Base-by-base conservation (phyloP, 495 filamentous ascomycete species). In the Echria macrotheca region DNA sequence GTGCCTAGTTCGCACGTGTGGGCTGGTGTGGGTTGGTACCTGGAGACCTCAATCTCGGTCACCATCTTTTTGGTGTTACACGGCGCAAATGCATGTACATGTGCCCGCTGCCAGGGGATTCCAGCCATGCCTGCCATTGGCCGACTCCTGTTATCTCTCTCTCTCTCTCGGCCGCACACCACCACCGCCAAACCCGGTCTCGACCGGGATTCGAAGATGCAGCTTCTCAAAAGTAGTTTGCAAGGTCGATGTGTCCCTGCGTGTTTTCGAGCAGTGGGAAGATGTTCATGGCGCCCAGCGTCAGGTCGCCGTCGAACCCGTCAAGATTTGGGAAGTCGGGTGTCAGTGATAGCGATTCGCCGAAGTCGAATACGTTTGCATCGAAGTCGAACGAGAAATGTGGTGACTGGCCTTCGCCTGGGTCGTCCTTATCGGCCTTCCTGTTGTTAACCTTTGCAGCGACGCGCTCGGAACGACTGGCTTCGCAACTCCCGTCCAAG, bases 211-310 rank as follows among this genome's bases (percentile, higher is more conserved):
- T n/a, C n/a, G n/a, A n/a, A n/a, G n/a, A n/a, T n/a, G n/a, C n/a
- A n/a, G n/a, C n/a, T n/a, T n/a, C n/a, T n/a, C n/a, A n/a, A n/a
- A 71, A 58, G 29, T 66, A 68, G 49, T 71, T 67, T 3, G 66
- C 66, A 40, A 72, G 56, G 47, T 72, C 69, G 25, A 72, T 71
- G 29, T 72, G 69, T 0, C 69, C 69, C 39, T 69, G 66, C 2
- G 61, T 60, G n/a, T n/a, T n/a, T 33, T 72, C 69, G 5, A 72
- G 57, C 41, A 72, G 25, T n/a, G 69, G 68, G 25, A 71, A 72
- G 2, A 72, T 41, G 31, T 71, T 71, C 31, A 72, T 52, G 2
- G 68, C 66, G 2, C 69, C 67, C 50, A 71, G 69, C 12, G 61
- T 59, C 8, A 69, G 64, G 19, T 71, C 66, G 9, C 59, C 42